These are phyloP conservation scores for Penicillium pulvis DNA, from an alignment of 495 filamentous ascomycete genomes.

Conservation along the genomic window DNA sequence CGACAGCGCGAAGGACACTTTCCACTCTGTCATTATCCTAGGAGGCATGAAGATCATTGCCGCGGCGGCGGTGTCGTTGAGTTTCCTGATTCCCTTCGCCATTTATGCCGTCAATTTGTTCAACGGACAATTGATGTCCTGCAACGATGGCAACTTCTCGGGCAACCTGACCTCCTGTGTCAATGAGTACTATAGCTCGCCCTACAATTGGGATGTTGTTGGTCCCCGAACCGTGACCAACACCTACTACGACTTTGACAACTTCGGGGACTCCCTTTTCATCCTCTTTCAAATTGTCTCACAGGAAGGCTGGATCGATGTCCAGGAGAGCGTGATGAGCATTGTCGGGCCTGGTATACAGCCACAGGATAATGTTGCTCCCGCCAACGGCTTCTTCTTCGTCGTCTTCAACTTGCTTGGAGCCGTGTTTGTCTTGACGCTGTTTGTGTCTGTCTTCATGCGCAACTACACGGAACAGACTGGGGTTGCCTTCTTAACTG, in stretches of 20 bases:
- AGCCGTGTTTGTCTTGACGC: conserved; percentile 94
- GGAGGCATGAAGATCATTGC: conserved; percentile 89
- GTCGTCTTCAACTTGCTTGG: conserved; percentile 95
- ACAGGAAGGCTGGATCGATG: conserved; percentile 95
- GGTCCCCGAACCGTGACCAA: conserved; percentile 80
- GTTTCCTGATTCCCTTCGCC: conserved; percentile 92
- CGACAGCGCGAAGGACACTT: conserved; percentile 92
- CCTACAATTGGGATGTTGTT: conserved; percentile 80
- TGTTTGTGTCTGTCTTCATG: conserved; percentile 99
- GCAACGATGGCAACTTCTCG: conserved; percentile 70
- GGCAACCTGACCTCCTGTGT: conserved; percentile 67
- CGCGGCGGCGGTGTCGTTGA: conserved; percentile 88
- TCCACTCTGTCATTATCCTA: conserved; percentile 92
- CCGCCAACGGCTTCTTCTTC: conserved; percentile 92
- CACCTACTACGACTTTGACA: conserved; percentile 88
- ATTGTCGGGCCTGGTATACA: conserved; percentile 78
- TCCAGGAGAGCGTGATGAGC: conserved; percentile 78
- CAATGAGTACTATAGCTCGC: conserved; percentile 74
- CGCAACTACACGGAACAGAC: conserved; percentile 99
- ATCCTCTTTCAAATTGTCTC: conserved; percentile 99
- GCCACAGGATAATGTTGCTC: conserved; percentile 64
- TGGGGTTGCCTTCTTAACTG: conserved; percentile 92
- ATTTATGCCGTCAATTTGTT: conserved; percentile 95
- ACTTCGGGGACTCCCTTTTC: conserved; percentile 88
- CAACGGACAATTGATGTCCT: conserved; percentile 73